Conservation (phyloP, 352 stramenopile species). For the Pythium sukuiense region DNA sequence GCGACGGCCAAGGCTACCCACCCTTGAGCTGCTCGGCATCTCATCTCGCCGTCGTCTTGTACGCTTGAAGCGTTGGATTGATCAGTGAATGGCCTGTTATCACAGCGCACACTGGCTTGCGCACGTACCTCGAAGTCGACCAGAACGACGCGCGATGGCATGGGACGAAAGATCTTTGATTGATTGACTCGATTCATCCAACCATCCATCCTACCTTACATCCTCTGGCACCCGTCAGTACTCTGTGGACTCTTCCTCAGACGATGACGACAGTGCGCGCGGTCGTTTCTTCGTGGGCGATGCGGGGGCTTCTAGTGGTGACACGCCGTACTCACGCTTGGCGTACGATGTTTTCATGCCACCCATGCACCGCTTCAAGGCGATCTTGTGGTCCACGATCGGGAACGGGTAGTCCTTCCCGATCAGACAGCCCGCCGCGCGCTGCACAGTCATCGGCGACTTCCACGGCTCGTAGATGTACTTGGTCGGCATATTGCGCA, state of each 20-base stretch:
- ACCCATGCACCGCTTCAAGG: slow-evolving; percentile 90
- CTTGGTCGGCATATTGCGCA: slow-evolving; percentile 92
- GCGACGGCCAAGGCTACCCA: neutral
- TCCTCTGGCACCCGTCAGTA: slow-evolving; percentile 22
- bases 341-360: slow-evolving; percentile 86
- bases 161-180: neutral
- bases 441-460: slow-evolving; percentile 88
- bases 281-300: slow-evolving; percentile 17
- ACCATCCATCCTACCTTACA: slow-evolving; percentile 1
- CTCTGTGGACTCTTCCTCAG: slow-evolving; percentile 19
- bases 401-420: slow-evolving; percentile 94
- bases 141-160: neutral
- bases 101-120: neutral
- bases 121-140: neutral
- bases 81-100: neutral
- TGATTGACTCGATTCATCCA: slow-evolving; percentile 4
- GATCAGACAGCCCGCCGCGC: slow-evolving; percentile 81
- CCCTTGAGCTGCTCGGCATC: too few species aligned
- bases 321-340: slow-evolving; percentile 22
- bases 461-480: slow-evolving; percentile 99
- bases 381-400: slow-evolving; percentile 93
- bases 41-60: neutral
- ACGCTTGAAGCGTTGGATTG: neutral
- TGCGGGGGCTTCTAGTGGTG: slow-evolving; percentile 13
- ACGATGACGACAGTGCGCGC: slow-evolving; percentile 18